These are phyloP conservation scores for Trichoderma hamatum DNA, from an alignment of 2,329 filamentous ascomycete species.

Conservation along the genomic window DNA sequence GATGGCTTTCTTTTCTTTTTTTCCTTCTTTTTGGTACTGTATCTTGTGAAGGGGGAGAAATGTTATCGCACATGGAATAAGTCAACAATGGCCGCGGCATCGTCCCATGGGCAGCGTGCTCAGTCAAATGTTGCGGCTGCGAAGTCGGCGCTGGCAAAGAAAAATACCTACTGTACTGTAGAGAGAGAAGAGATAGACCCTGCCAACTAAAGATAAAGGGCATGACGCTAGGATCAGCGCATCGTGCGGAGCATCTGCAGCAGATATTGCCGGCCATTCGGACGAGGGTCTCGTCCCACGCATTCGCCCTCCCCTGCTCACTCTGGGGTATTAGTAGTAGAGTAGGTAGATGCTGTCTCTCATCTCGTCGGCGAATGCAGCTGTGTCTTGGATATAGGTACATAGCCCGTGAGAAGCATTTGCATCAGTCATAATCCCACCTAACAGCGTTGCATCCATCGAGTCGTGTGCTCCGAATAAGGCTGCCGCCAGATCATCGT, in stretches of 20 bases:
- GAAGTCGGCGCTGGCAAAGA: neutral
- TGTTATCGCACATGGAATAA: neutral
- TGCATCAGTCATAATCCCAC: neutral
- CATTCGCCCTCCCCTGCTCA: neutral
- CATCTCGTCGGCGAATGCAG: neutral
- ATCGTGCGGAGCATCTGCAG: constrained; percentile 6
- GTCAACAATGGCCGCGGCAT: neutral
- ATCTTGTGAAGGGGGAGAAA: neutral
- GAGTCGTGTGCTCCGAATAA: neutral
- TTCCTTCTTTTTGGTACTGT: neutral
- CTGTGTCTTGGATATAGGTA: neutral
- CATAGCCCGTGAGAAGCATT: neutral
- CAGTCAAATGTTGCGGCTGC: neutral
- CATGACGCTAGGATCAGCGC: constrained; percentile 16
- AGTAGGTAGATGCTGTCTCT: neutral
- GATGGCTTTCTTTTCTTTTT: neutral
- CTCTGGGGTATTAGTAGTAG: neutral
- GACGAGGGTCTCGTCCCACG: neutral
- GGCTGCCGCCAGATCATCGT: neutral
- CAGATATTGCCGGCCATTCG: neutral
- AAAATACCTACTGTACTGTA: too few species aligned
- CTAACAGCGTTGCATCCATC: neutral
- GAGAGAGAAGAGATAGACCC: neutral
- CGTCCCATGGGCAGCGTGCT: neutral
- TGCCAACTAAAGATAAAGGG: neutral